phyloP scores from a whole-genome alignment of 2,329 filamentous ascomycete species.

The Cladosporium sp. region DNA sequence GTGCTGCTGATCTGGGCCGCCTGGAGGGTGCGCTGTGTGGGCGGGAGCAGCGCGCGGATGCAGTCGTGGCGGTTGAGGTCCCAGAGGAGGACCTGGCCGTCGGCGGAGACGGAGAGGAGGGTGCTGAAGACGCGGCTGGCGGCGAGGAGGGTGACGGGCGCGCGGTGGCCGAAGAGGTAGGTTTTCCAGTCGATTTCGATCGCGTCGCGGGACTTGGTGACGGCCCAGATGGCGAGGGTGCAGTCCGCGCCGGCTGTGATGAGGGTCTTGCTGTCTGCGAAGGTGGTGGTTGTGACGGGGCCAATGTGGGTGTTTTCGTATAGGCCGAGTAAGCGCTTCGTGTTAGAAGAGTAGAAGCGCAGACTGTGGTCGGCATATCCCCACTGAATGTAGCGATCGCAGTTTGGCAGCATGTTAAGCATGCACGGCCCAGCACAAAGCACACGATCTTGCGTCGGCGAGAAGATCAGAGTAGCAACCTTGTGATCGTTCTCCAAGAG shows the following conservation, averaged over 20 bases:
- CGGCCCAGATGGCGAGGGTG: conserved; percentile 76
- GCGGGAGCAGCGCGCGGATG: conserved; percentile 42
- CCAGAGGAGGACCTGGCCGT: conserved; percentile 84
- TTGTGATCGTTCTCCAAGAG: conserved; percentile 70
- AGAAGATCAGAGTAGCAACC: conserved; percentile 72
- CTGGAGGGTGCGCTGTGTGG: conserved; percentile 57
- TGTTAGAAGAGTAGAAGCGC: conserved; percentile 82
- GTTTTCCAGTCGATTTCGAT: conserved; percentile 74
- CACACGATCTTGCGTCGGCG: conserved; percentile 72
- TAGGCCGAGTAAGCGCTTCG: conserved; percentile 73
- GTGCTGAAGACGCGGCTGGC: conserved; percentile 84
- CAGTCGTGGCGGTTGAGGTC: conserved; percentile 88
- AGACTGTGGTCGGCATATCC: conserved; percentile 90
- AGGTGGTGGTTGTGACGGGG: conserved; percentile 74
- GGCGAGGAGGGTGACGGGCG: conserved; percentile 72
- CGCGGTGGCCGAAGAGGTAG: conserved; percentile 85
- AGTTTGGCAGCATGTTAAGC: conserved; percentile 76
- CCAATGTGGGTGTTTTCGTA: conserved; percentile 93
- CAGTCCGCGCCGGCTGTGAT: conserved; percentile 91
- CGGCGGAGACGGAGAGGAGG: conserved; percentile 72
- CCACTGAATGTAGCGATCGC: conserved; percentile 93
- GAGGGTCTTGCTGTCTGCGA: conserved; percentile 83
- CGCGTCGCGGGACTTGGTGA: conserved; percentile 54
- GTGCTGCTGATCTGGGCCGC: conserved; percentile 85
- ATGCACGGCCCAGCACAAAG: conserved; percentile 78